phyloP scores from a whole-genome alignment of 2,329 filamentous ascomycete genomes.

The Metarhizium humberi region DNA sequence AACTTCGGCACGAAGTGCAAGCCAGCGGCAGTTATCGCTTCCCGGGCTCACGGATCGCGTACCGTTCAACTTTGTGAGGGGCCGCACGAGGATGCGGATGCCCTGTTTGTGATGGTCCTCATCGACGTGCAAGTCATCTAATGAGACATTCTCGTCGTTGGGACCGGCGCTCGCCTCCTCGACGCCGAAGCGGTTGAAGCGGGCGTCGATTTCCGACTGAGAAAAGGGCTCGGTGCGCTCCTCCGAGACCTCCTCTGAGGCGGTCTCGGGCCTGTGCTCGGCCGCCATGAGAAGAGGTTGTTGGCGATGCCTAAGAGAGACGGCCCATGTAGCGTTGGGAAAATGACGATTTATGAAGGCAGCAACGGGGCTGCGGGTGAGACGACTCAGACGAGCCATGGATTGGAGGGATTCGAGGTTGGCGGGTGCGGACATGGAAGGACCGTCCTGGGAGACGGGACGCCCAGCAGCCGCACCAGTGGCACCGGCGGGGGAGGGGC shows the following conservation, averaged over 20 bases:
- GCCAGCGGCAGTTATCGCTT: conserved; percentile 47
- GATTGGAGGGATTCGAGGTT: background rate
- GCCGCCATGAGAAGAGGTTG: conserved; percentile 27
- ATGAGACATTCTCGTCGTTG: conserved; percentile 35
- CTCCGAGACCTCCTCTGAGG: conserved; percentile 30
- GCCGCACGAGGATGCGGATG: conserved; percentile 48
- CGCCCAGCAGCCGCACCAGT: background rate
- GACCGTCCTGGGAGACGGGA: background rate
- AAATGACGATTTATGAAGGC: conserved; percentile 4
- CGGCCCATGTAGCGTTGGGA: conserved; percentile 2
- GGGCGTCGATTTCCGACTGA: conserved; percentile 43
- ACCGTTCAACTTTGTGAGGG: conserved; percentile 39
- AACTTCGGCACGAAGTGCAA: conserved; percentile 45
- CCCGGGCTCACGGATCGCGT: conserved; percentile 47
- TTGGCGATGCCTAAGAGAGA: conserved; percentile 5
- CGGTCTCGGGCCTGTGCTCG: conserved; percentile 30
- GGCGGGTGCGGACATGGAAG: background rate
- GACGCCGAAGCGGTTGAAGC: conserved; percentile 35
- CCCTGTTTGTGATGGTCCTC: conserved; percentile 44
- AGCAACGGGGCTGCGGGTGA: conserved; percentile 1
- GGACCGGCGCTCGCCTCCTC: conserved; percentile 30
- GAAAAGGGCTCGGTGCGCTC: conserved; percentile 52
- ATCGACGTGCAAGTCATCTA: conserved; percentile 43
- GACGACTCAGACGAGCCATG: background rate
- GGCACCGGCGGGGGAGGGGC: conserved; percentile 1